Percentiles rank a stretch among this genome's conserved stretches.
Conservation (phyloP, 306 rosid species). For the Quercus variabilis region DNA sequence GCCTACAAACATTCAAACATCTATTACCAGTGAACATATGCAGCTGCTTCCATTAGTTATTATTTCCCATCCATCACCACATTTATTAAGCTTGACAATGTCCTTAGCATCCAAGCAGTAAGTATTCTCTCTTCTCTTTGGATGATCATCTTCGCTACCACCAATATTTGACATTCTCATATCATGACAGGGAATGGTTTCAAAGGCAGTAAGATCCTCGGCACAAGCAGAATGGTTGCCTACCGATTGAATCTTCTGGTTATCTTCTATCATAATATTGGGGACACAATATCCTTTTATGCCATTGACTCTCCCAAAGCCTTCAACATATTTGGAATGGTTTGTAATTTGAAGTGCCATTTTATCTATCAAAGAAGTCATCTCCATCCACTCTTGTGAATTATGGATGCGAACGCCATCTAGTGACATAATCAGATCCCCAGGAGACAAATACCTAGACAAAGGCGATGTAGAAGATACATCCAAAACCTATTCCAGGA, state of each 20-base stretch:
- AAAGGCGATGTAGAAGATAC: conserved; percentile 62
- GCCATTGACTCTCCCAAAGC: conserved; percentile 31
- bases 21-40: conserved; percentile 52
- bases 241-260: conserved; percentile 27
- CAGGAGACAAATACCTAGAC: conserved; percentile 62
- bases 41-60: conserved; percentile 36
- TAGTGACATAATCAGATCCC: conserved; percentile 63
- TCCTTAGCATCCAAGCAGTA: conserved; percentile 67
- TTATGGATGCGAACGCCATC: conserved; percentile 55
- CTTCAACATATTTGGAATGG: conserved; percentile 20
- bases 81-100: conserved; percentile 54
- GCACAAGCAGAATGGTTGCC: conserved; percentile 51
- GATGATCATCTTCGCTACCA: conserved; percentile 22
- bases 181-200: conserved; percentile 38
- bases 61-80: conserved; percentile 56
- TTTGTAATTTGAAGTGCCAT: conserved; percentile 35
- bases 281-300: conserved; percentile 77
- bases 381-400: conserved; percentile 64
- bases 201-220: conserved; percentile 46
- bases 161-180: conserved; percentile 23
- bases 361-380: conserved; percentile 39
- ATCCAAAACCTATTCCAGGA: conserved; percentile 61
- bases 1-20: conserved; percentile 12
- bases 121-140: conserved; percentile 25
- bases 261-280: conserved; percentile 45